Base-by-base conservation (phyloP, 495 filamentous ascomycete genomes). In the Aspergillus asperescens region DNA sequence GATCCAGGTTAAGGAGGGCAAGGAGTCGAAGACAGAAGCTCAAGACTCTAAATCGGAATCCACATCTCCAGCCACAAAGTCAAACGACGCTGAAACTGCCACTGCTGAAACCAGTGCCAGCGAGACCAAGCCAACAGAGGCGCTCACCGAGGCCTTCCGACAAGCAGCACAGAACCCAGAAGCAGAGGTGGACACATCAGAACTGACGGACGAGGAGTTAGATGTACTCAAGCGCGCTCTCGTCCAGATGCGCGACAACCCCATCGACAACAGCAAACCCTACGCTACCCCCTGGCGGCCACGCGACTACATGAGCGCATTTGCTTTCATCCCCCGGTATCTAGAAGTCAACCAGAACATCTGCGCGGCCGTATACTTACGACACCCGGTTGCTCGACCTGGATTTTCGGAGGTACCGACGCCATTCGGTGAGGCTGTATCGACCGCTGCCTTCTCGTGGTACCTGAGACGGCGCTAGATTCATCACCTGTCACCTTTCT, bases 321-420 rank as follows among this genome's bases (percentile, higher is more conserved):
- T 97, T 67, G 90, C 90, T 12, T 96, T 96, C 68, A 89, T 98
- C 52, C 93, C 93, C 18, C 77, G 87, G 52, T 98, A 95, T 71
- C 79, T 98, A 52, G 93, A 98, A 74, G 93, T 98, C 62, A 96
- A 96, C 75, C 91, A 92, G 64, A 90, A 87, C 60, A 86, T 96
- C 60, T 97, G 93, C 72, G 82, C 90, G 13, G 93, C 93, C 16
- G 92, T 98, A 34, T 98, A 97, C 71, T 71, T 98, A 55, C 81
- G 93, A 54, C 90, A 97, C 74, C 94, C 93, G 3, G 94, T 96
- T 41, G 94, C 88, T n/a, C 77, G 89, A 18, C 85, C 87, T 8
- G 90, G 94, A n/a, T 63, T 73, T 49, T 84, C 87, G 19, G 93
- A 98, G 71, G 91, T 96, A 46, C 92, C 93, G 19, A 87, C 88